phyloP scores from a whole-genome alignment of 208 protist genomes.

The Leishmania amazonensis region DNA sequence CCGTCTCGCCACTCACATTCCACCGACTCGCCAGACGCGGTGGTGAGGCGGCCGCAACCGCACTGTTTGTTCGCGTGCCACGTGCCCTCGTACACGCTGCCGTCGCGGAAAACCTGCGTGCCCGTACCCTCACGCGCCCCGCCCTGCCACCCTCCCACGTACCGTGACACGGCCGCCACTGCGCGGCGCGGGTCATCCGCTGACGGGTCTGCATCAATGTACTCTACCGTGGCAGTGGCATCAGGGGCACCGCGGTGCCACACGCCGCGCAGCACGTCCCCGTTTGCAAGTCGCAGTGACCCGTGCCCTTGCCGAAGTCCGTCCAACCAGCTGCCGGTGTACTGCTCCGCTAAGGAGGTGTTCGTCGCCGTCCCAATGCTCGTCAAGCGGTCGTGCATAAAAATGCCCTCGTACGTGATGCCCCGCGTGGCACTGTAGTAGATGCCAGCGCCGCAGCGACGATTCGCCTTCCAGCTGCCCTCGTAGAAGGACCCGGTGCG shows the following conservation, averaged over 20 bases:
- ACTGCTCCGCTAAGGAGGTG: constrained; percentile 35
- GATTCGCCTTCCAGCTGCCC: constrained; percentile 72
- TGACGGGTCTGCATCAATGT: constrained; percentile 36
- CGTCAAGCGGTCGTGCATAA: constrained; percentile 74
- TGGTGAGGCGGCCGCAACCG: constrained; percentile 71
- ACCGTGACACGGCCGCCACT: constrained; percentile 33
- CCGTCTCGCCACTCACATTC: constrained; percentile 72
- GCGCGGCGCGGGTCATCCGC: constrained; percentile 18
- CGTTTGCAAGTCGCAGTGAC: constrained; percentile 69
- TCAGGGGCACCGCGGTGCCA: constrained; percentile 77
- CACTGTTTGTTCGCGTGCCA: constrained; percentile 71
- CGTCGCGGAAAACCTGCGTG: constrained; percentile 66
- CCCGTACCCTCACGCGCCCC: constrained; percentile 67
- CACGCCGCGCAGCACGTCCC: constrained; percentile 69
- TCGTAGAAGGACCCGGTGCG: constrained; percentile 77
- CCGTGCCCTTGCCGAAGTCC: constrained; percentile 83
- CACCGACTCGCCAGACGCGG: constrained; percentile 56
- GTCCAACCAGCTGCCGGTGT: constrained; percentile 85
- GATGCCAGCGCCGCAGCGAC: constrained; percentile 59
- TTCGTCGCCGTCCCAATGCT: constrained; percentile 45
- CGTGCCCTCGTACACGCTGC: constrained; percentile 82
- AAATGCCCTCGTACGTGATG: constrained; percentile 76
- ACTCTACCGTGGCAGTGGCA: constrained; percentile 66
- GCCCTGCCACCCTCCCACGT: constrained; percentile 82
- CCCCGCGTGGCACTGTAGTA: constrained; percentile 57